phyloP scores from a whole-genome alignment of 169 alveolate species.

The Plasmodium gonderi region DNA sequence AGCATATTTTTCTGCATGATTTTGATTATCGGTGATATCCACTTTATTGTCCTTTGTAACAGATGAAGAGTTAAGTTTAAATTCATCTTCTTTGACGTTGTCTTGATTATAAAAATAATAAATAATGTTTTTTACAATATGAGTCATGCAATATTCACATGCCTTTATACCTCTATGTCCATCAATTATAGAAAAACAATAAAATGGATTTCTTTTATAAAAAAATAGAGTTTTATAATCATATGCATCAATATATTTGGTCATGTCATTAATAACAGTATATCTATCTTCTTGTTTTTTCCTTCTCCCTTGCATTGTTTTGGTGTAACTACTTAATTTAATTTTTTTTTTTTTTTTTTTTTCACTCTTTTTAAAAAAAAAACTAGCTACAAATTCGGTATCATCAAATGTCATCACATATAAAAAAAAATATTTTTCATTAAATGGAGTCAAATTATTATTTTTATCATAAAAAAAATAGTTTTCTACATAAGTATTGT shows the following conservation, averaged over 20 bases:
- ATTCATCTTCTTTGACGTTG: not conserved
- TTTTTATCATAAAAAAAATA: slow-evolving; percentile 64
- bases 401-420: slow-evolving; percentile 57
- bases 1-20: not conserved
- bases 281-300: slow-evolving; percentile 69
- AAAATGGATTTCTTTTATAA: slow-evolving; percentile 51
- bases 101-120: slow-evolving; percentile 47
- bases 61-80: not conserved
- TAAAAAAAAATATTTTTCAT: slow-evolving; percentile 42
- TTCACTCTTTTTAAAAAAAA: slow-evolving; percentile 24
- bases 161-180: slow-evolving; percentile 73
- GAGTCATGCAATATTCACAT: slow-evolving; percentile 64
- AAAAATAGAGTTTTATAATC: slow-evolving; percentile 65
- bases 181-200: slow-evolving; percentile 54
- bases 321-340: slow-evolving; percentile 44
- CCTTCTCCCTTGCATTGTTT: slow-evolving; percentile 74
- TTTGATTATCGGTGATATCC: not conserved
- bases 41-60: not conserved
- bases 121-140: slow-evolving; percentile 52
- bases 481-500: slow-evolving; percentile 23
- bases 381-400: slow-evolving; percentile 42
- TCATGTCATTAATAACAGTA: slow-evolving; percentile 32
- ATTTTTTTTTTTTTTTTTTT: slow-evolving; percentile 15
- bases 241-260: slow-evolving; percentile 49
- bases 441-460: slow-evolving; percentile 46